Base-by-base conservation (phyloP, 768 basidiomycete species). In the Leccinum imitatum region DNA sequence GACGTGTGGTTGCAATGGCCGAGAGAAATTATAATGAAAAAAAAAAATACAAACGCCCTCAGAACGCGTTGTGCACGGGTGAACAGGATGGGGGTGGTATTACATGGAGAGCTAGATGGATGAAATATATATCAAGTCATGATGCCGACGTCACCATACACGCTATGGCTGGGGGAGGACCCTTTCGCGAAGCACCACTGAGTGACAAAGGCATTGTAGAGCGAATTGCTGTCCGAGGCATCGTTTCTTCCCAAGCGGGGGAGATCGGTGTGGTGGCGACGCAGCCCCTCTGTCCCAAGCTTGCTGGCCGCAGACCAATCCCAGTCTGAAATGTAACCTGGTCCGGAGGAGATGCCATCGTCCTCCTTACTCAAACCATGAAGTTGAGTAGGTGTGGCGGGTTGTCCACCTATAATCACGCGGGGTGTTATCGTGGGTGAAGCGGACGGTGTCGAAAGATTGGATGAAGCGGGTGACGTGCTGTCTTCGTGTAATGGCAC, bases 161-260 rank as follows among this genome's bases (percentile, higher is more conserved):
- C 17, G 25, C 53, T 23, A 46, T 61, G 59, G 8, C 50, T 60
- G 57, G 57, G 77, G 56, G 65, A 76, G 68, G 70, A 70, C 55
- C 50, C 78, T 63, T 81, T 79, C 8, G 85, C 85, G 71, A 89
- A 89, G 70, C 87, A 88, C 87, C 87, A 89, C 68, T 86, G 82
- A 57, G 76, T 66, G 53, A 88, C 81, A 60, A 88, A 84, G 23
- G 85, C 84, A 56, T 87, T 80, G 65, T 87, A 87, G 15, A 74
- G 72, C 30, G 75, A 68, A 47, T 76, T 73, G 77, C 57, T 65
- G 46, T 60, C 52, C 7, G 46, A 17, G 13, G 59, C 6, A 10
- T 27, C 46, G 10, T 50, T 56, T 33, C 21, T 15, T 8, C 27
- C 78, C 65, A 55, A 63, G 27, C 25, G 51, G 50, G 61, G 6